These are phyloP conservation scores for Orbilia javanica DNA, from an alignment of 2,329 filamentous ascomycete species.

Conservation along the genomic window DNA sequence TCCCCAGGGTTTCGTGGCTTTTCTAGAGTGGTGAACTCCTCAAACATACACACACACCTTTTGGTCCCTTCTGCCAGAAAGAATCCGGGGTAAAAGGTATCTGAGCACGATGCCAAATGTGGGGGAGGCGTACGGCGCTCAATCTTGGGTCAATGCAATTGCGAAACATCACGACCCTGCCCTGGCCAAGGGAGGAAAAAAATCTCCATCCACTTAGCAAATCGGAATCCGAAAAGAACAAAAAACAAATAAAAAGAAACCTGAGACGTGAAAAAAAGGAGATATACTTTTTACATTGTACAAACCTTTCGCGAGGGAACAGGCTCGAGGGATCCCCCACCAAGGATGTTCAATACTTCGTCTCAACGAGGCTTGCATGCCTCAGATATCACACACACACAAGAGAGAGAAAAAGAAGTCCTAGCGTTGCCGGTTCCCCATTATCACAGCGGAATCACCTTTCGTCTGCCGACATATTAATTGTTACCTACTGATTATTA, in stretches of 20 bases:
- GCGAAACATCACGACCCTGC: slow-evolving; percentile 40
- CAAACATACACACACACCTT: slow-evolving; percentile 8
- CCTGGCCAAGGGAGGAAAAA: not conserved
- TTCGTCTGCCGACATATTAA: not conserved
- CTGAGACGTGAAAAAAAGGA: slow-evolving; percentile 17
- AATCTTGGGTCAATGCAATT: slow-evolving; percentile 36
- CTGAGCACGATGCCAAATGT: slow-evolving; percentile 40
- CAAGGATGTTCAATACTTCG: not conserved
- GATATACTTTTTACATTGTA: not conserved
- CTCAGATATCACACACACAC: slow-evolving; percentile 44
- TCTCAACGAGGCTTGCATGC: slow-evolving; percentile 19
- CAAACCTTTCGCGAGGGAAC: not conserved
- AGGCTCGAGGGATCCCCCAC: slow-evolving; percentile 22
- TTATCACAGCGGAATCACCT: slow-evolving; percentile 21
- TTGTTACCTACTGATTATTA: not conserved
- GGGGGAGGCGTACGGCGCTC: slow-evolving; percentile 51
- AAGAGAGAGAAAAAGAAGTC: no score
- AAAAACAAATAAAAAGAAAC: not conserved
- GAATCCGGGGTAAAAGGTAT: slow-evolving; percentile 47
- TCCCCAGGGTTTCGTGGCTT: slow-evolving; percentile 33
- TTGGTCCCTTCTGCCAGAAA: slow-evolving; percentile 28
- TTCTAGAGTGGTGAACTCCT: slow-evolving; percentile 43
- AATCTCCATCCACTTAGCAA: slow-evolving; percentile 44
- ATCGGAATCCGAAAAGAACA: slow-evolving; percentile 19
- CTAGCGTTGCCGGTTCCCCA: slow-evolving; percentile 51